Conservation (phyloP, 768 basidiomycete species). For the Ramaria sp. region DNA sequence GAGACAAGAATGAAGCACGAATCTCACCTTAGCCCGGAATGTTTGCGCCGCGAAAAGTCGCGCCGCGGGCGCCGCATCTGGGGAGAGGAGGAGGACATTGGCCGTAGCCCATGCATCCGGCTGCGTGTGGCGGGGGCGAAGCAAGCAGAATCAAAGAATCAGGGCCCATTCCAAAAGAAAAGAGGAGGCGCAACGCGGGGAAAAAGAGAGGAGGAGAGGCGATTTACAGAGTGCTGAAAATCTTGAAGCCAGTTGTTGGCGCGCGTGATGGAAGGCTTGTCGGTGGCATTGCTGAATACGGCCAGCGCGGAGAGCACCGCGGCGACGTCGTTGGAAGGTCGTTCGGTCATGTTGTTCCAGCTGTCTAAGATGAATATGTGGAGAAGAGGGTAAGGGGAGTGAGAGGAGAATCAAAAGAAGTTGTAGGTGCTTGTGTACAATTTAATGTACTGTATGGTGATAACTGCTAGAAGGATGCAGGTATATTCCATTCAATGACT, state of each 20-base stretch:
- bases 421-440: not conserved
- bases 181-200: not conserved
- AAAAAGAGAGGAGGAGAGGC: constrained; percentile 43
- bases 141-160: not conserved
- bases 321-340: constrained; percentile 7
- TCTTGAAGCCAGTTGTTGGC: constrained; percentile 96
- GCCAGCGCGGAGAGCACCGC: constrained; percentile 65
- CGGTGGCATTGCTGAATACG: constrained; percentile 72
- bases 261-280: constrained; percentile 69
- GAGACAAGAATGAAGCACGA: constrained; percentile 2
- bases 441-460: not conserved
- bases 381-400: not conserved
- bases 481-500: not conserved
- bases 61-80: constrained; percentile 66
- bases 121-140: constrained; percentile 52
- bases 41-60: constrained; percentile 96
- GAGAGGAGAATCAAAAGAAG: not conserved
- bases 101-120: constrained; percentile 94
- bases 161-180: not conserved
- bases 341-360: not conserved
- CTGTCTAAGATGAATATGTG: not conserved
- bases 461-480: not conserved
- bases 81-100: constrained; percentile 77
- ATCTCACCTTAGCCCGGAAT: constrained; percentile 78
- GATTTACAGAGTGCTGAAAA: constrained; percentile 98